Base-by-base conservation (phyloP, 2,329 filamentous ascomycete species). In the Ceratocystiopsis sp. region DNA sequence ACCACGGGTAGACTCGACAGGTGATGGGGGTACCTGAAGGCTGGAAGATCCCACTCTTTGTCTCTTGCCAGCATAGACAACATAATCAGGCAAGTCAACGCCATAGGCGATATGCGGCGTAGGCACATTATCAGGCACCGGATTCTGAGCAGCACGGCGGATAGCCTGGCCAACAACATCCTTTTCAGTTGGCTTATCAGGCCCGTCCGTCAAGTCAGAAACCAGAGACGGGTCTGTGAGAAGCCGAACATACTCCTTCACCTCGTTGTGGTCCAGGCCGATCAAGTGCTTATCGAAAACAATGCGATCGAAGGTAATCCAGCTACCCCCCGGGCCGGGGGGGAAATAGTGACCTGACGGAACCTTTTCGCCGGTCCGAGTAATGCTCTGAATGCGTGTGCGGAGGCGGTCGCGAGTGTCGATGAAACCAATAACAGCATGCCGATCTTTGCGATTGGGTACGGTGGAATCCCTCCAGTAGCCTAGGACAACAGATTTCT, bases 211-310 rank as follows among this genome's bases (percentile, higher is more conserved):
- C 10, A 29, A 29, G 7, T 29, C 25, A 11, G 25, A 29, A 11
- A 8, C 25, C 25, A 29, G 10, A 8, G 25, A 29, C 6, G 25
- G 25, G 9, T 67, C 66, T 1, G 60, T 56, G 6, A 71, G 66
- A 21, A 76, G 57, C 48, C 71, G 71, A 41, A 78, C 73, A 45
- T 73, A 79, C 51, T 78, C 74, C 51, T 78, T 78, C 32, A 79
- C 57, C 32, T 75, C 66, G 25, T 68, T 64, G 40, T 76, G 67
- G 42, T 72, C 67, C 5, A 76, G 58, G 3, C 66, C 65, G 14
- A 71, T 59, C 0, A 79, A 66, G 45, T 76, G 71, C 9, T 66
- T 55, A 3, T 70, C 67, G 51, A 78, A 78, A 18, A 75, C 66
- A 29, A 78, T 65, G 17, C 70, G 63, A 45, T 75, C 69, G 50